Base-by-base conservation (phyloP, 768 basidiomycete species). In the Podaxis sp. region DNA sequence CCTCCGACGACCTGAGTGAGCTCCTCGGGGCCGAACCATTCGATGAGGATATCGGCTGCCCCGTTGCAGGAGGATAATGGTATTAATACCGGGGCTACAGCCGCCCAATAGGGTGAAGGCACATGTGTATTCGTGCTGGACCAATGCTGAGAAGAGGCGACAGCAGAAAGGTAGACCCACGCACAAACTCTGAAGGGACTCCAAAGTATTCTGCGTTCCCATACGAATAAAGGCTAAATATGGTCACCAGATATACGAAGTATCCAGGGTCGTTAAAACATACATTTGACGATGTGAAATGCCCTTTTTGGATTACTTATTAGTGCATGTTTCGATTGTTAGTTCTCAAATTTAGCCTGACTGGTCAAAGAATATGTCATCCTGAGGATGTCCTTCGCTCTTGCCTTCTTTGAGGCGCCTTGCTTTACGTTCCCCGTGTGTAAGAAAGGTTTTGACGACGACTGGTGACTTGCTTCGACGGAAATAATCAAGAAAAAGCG, bases 311-410 rank as follows among this genome's bases (percentile, higher is more conserved):
- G 9, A 36, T 3, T 25, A 23, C 16, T 18, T 32, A 27, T 53
- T 16, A 51, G 36, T n/a, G 1, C 6, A 44, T 40, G 10, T 52
- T 27, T 5, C 25, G 50, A 57, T 36, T 40, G 44, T 3, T n/a
- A 44, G 18, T n/a, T n/a, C 16, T 14, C 14, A 50, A 47, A 51
- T 32, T 18, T 32, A 50, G 16, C 61, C 80, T 68, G 64, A 87
- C 82, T 90, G 84, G 71, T 91, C 88, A 69, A 84, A 90, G 68
- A 89, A 75, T 18, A 91, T 76, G 63, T 89, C 84, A 42, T 79
- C 79, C 64, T 83, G 81, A 16, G 84, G 79, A 5, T 83, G 82
- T 37, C 79, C 76, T 37, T 77, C 74, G 35, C 72, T 61, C 27
- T 73, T 71, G 5, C 71, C 71, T 0, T 75, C 64, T 61, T 74